phyloP scores from a whole-genome alignment of 1,284 basidiomycete species.

The Fomitopsis betulina region DNA sequence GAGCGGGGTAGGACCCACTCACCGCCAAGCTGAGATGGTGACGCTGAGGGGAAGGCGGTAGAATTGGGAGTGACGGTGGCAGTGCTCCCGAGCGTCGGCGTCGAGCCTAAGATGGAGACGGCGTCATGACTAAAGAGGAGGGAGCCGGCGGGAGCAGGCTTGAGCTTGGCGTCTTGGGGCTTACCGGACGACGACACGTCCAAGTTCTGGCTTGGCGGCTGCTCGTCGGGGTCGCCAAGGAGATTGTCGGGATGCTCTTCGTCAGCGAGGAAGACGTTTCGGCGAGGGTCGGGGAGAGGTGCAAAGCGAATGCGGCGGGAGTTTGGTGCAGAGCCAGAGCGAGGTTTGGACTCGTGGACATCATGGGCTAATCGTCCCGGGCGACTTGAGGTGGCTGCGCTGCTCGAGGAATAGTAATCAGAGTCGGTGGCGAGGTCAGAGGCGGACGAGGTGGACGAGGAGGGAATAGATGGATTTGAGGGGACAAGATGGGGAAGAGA shows the following conservation, averaged over 20 bases:
- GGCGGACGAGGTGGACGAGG: slow-evolving; percentile 23
- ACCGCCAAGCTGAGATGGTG: slow-evolving; percentile 12
- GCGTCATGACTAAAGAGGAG: slow-evolving; percentile 7
- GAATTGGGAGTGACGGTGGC: slow-evolving; percentile 11
- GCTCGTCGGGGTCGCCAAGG: slow-evolving; percentile 24
- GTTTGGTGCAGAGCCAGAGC: slow-evolving; percentile 21
- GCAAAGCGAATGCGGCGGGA: slow-evolving; percentile 64
- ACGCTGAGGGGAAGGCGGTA: slow-evolving; percentile 5
- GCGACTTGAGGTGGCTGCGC: slow-evolving; percentile 14
- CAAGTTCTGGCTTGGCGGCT: slow-evolving; percentile 10
- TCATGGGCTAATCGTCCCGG: slow-evolving; percentile 11
- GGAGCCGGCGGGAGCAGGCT: background rate
- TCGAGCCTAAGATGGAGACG: slow-evolving; percentile 3
- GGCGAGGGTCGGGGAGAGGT: slow-evolving; percentile 70
- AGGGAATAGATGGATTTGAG: slow-evolving; percentile 21
- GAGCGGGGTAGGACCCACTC: slow-evolving; percentile 14
- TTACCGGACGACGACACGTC: slow-evolving; percentile 13
- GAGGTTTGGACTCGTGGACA: slow-evolving; percentile 16
- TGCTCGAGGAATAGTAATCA: slow-evolving; percentile 25
- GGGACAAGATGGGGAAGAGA: slow-evolving; percentile 24
- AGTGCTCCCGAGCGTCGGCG: slow-evolving; percentile 8
- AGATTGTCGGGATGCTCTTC: slow-evolving; percentile 35
- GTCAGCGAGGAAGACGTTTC: slow-evolving; percentile 31
- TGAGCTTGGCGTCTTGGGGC: slow-evolving; percentile 5
- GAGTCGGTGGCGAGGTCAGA: slow-evolving; percentile 18